Evolutionary conservation across 352 stramenopile genomes (phyloP), one percentile per base, ranked within the genome.

Genomic region (Pythium graminicola): DNA sequence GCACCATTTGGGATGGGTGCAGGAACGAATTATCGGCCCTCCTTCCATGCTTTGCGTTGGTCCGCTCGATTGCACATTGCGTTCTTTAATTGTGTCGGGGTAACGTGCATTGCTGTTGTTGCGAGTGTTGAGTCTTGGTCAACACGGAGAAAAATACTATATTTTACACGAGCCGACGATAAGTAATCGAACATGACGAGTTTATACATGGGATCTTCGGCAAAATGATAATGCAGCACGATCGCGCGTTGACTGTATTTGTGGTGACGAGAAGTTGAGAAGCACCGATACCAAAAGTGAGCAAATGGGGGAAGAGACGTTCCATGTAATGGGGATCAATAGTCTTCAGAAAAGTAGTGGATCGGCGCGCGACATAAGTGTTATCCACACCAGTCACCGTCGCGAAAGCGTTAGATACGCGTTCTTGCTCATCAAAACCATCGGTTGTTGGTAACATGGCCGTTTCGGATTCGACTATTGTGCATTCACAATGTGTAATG

Each of bases 111-210:
- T 0, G 27, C 35, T 1, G 36, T 35, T 0, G 49, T 57, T 11
- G 57, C 54, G 2, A 57, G 27, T n/a, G 54, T 31, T 0, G 57
- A 54, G 22, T 63, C 36, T 22, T 53, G 62, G 3, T 48, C 43
- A 28, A 64, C 52, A 20, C 53, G 49, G 1, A 70, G 42, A 17
- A 64, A 70, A 1, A 61, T 42, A 16, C 54, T 36, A 17, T 22
- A 50, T 28, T 66, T 62, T 2, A 66, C 54, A 3, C 57, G 57
- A 11, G 19, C 26, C 13, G 33, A 56, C 0, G 52, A 49, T 1
- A 70, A 29, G 24, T 43, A 56, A 39, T 66, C 62, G 20, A 66
- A 66, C 62, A 70, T 70, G 9, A 39, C 13, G 11, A 66, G 9
- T 24, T 66, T 70, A 40, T 61, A 70, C 13, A 66, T 13, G 1